phyloP scores from a whole-genome alignment of 148 eudicot genomes.

The Fagopyrum homotropicum region DNA sequence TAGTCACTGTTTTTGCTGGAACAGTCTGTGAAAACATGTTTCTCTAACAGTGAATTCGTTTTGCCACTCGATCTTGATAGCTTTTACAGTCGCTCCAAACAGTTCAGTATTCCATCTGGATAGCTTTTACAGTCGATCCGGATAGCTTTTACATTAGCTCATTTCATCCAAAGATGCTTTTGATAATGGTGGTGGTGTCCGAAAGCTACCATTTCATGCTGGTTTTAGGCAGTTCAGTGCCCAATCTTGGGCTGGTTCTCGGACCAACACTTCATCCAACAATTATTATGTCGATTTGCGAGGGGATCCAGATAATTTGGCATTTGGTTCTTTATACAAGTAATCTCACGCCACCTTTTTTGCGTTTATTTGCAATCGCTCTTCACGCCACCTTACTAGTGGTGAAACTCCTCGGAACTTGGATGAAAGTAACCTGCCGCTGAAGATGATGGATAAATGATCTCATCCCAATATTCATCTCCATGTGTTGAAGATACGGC shows the following conservation, averaged over 20 bases:
- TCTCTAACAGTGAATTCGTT: too few species aligned
- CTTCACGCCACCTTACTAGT: neutral
- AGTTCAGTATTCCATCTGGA: too few species aligned
- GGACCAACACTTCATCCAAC: constrained; percentile 28
- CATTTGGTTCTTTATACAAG: constrained; percentile 87
- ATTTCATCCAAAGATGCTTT: neutral
- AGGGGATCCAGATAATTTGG: constrained; percentile 87
- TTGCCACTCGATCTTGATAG: too few species aligned
- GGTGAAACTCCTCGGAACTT: neutral
- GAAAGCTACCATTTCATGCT: constrained; percentile 14
- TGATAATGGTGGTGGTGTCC: constrained; percentile 8
- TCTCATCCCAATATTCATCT: constrained; percentile 9
- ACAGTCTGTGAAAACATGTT: too few species aligned
- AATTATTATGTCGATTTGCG: constrained; percentile 78
- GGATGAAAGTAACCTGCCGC: neutral
- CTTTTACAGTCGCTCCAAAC: too few species aligned
- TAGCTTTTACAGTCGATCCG: too few species aligned
- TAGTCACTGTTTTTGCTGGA: too few species aligned
- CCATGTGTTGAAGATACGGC: constrained; percentile 6
- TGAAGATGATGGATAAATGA: neutral
- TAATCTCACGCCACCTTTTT: neutral
- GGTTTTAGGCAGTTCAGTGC: constrained; percentile 49
- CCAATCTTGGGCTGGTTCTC: constrained; percentile 42
- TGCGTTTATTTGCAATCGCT: neutral
- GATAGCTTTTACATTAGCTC: too few species aligned